Base-by-base conservation (phyloP, 2,329 filamentous ascomycete genomes). In the Coleophoma crateriformis region DNA sequence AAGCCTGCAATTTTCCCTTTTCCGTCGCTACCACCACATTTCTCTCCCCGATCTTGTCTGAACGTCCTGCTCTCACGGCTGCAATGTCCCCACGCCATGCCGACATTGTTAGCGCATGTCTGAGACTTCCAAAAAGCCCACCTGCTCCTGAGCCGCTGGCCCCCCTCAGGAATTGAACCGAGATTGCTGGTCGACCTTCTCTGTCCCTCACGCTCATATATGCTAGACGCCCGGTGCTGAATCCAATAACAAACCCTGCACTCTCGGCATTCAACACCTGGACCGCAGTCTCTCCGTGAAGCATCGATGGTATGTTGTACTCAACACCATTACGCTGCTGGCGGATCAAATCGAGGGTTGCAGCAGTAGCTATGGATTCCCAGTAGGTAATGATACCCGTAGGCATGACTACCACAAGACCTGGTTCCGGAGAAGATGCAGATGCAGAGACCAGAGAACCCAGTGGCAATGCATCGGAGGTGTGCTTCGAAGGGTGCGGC, bases 321-420 rank as follows among this genome's bases (percentile, higher is more conserved):
- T 95, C 89, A 14, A 95, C 81, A 14, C 88, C 88, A 56, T 84
- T 85, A 56, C 87, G 84, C 61, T 88, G 87, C 64, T 95, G 87
- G 56, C 87, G 85, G 61, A 92, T 88, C 38, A 95, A 81, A 54
- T 88, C 88, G 49, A 95, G 77, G 1, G 89, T 90, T 37, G 90
- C 88, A 10, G 90, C 90, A 66, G 84, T 90, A 49, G 92, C 90
- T 55, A 97, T 88, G 37, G 90, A 95, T 66, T 97, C 94, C 90
- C 94, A 97, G 67, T 94, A 97, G 41, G 89, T 85, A 47, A 97
- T 82, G 67, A 85, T 91, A 47, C 94, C 94, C 45, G 78, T 90
- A 15, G 81, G 81, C 71, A 92, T 88, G 35, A 97, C 78, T 35
- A 96, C 80, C 27, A 99, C 82, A 35, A 99, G 77, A 2, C 94